These are phyloP conservation scores for Arthroderma uncinatum DNA, from an alignment of 2,329 filamentous ascomycete genomes.

Conservation along the genomic window DNA sequence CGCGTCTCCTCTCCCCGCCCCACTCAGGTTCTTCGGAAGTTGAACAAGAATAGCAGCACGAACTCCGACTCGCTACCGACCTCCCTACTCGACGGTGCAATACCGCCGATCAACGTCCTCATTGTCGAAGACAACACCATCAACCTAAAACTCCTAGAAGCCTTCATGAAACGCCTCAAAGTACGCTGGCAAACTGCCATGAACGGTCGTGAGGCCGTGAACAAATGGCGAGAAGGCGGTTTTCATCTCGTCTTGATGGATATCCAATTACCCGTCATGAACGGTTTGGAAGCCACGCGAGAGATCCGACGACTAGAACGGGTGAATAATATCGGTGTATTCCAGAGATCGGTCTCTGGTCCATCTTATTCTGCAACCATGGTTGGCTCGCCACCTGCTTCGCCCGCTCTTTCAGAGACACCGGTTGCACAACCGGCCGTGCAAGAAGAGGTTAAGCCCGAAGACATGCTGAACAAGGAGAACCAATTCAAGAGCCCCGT, in stretches of 20 bases:
- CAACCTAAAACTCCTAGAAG: slow-evolving; percentile 82
- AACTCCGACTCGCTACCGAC: slow-evolving; percentile 35
- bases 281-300: slow-evolving; percentile 82
- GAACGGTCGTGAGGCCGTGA: slow-evolving; percentile 85
- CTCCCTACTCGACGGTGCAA: slow-evolving; percentile 63
- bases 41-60: slow-evolving; percentile 42
- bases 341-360: slow-evolving; percentile 56
- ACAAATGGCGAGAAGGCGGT: slow-evolving; percentile 82
- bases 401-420: neutral
- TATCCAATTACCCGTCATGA: slow-evolving; percentile 95
- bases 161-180: slow-evolving; percentile 90
- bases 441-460: slow-evolving; percentile 23
- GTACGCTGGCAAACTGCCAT: slow-evolving; percentile 96
- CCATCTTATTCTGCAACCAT: slow-evolving; percentile 35
- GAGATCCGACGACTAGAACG: slow-evolving; percentile 85
- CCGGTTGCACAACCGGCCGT: neutral
- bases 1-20: slow-evolving; percentile 41
- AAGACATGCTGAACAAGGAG: slow-evolving; percentile 29
- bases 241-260: slow-evolving; percentile 98
- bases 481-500: slow-evolving; percentile 84
- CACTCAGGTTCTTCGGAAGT: slow-evolving; percentile 37
- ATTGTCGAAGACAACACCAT: slow-evolving; percentile 99
- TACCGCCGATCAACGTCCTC: slow-evolving; percentile 91
- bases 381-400: slow-evolving; percentile 6
- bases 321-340: slow-evolving; percentile 85